Percentiles rank a stretch among this genome's conserved stretches.
phyloP scores from a whole-genome alignment of 352 stramenopile genomes.

The Pythium aquatile region DNA sequence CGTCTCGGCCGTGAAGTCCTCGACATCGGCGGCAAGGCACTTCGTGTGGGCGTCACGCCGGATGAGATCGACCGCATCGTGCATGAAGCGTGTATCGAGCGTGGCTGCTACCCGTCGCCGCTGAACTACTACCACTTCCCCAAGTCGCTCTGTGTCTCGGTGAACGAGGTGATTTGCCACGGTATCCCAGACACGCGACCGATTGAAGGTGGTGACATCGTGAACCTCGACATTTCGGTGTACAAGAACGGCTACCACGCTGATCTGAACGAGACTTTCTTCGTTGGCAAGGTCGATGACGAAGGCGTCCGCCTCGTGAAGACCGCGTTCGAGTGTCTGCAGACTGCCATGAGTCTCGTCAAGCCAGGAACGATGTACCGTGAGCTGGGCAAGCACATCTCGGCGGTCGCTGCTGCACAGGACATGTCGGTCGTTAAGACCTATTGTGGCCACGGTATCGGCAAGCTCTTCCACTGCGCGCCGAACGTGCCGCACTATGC shows the following conservation, averaged over 20 bases:
- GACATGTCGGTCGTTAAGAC: conserved; percentile 95
- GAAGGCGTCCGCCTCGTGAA: conserved; percentile 91
- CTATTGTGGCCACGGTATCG: conserved; percentile 99
- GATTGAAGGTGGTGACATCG: conserved; percentile 96
- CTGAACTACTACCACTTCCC: conserved; percentile 98
- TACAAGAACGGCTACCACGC: conserved; percentile 97
- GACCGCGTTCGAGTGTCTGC: conserved; percentile 94
- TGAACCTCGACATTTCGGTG: conserved; percentile 98
- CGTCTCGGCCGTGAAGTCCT: conserved; percentile 91
- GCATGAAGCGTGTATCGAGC: conserved; percentile 91
- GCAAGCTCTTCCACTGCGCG: conserved; percentile 95
- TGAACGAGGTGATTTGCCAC: conserved; percentile 97
- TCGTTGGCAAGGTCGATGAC: conserved; percentile 95
- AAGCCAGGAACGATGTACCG: conserved; percentile 95
- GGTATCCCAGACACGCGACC: conserved; percentile 96
- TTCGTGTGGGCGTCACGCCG: conserved; percentile 91
- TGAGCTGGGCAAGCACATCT: conserved; percentile 95
- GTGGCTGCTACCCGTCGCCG: conserved; percentile 95
- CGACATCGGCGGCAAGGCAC: conserved; percentile 89
- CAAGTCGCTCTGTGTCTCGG: conserved; percentile 88
- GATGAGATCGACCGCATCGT: conserved; percentile 98
- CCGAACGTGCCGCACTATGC: conserved; percentile 98
- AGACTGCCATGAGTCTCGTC: conserved; percentile 82
- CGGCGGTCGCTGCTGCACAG: conserved; percentile 78
- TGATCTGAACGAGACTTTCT: conserved; percentile 98